Evolutionary conservation across 2,329 filamentous ascomycete genomes (phyloP), one percentile per base, ranked within the genome.

Genomic region (Dactylella cylindrospora): DNA sequence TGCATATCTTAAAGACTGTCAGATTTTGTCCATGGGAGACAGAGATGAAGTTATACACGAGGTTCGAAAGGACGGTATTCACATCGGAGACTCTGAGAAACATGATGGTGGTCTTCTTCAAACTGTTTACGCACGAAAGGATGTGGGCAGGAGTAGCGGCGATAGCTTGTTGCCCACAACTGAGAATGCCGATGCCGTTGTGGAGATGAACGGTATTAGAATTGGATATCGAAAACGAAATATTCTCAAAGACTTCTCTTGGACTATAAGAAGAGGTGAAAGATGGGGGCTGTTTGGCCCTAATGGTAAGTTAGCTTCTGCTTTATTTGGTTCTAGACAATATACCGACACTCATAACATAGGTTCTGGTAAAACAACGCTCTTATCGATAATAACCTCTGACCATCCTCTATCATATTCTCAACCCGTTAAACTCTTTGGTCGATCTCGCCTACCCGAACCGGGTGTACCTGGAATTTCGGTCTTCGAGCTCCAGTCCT

Each of bases 341-440:
- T 33, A 17, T 7, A 29, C 10, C 23, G 15, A 35, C 22, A 26
- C 22, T 28, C n/a, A 9, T n/a, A 26, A 20, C 28, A 9, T 41
- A 72, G 71, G 86, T 9, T 95, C 89, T 0, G 93, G 93, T 13
- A 98, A 98, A 76, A 98, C 93, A 0, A 98, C 93, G 0, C 79
- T 98, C 31, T 80, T 97, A 22, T 93, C 90, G 3, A 79, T 98
- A 4, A 86, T 98, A 59, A 94, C 88, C 60, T 97, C 91, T 0
- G 93, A 98, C 70, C 93, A 98, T 69, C 93, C 93, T 0, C 91
- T 97, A 72, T 84, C 90, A 0, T 98, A 97, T 72, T 88, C 88
- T 0, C 81, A 90, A 19, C 90, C 91, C 0, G 85, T 98, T 62
- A 85, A 82, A 67, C 78, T 96, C 10, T 97, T 98, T 71, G 89